Evolutionary conservation across 805 yeast species (phyloP), one percentile per base, ranked within the genome.

Genomic region (Wickerhamomyces subpelliculosus): DNA sequence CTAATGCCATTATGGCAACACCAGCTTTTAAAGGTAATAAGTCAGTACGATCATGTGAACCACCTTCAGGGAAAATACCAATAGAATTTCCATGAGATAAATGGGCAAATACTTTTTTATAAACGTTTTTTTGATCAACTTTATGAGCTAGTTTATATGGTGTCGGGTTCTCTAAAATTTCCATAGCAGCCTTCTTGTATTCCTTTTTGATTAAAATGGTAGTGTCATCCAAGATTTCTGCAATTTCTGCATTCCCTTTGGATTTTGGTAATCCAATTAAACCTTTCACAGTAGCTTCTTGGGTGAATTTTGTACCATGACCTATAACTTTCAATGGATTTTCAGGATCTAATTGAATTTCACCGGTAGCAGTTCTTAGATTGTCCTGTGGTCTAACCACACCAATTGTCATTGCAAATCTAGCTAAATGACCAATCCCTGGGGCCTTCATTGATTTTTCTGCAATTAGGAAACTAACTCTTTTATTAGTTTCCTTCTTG

Each of bases 61-160:
- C 98, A 42, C 98, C 98, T 66, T 93, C 98, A 8, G 98, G 97
- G 65, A 88, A 93, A 32, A 93, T 85, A 10, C 97, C 97, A 26
- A 93, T 63, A 45, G 94, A 85, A 40, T 84, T 77, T 30, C 93
- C 88, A 42, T 76, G 72, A 16, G 85, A 73, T 45, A 93, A 69
- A 58, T 87, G 96, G 35, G 80, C 76, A 58, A 89, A 93, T 3
- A 93, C 97, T 45, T 73, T 71, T 38, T 83, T 75, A 60, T 87
- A 93, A 39, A 93, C 96, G 32, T 70, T 67, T 14, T 85, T 73
- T 61, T 93, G 97, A 60, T 93, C 88, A 40, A 93, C 83, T 51
- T 84, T 84, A 40, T 73, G 80, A 2, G 97, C 98, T 27, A 73
- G 64, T 54, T 82, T 84, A 67, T 63, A 90, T 4, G 62, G 38